Percentiles rank a stretch among this genome's conserved stretches.
These are phyloP conservation scores for Mycocentrospora acerina DNA, from an alignment of 2,329 filamentous ascomycete species.

Conservation along the genomic window DNA sequence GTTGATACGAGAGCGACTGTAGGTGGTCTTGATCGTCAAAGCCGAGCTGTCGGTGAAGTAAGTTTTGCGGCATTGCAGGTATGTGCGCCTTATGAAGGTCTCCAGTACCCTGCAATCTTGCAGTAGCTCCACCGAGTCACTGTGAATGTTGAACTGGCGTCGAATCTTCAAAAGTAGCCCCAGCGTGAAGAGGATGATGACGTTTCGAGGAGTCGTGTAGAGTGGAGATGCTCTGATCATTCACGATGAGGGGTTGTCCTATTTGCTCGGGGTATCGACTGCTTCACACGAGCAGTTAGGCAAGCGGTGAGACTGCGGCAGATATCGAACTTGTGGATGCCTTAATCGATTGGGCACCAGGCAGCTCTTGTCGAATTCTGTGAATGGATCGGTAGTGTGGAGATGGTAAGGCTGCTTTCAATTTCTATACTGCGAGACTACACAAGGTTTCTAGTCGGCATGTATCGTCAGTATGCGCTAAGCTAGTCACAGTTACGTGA, in stretches of 20 bases:
- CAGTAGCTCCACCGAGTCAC: constrained; percentile 5
- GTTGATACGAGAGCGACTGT: constrained; percentile 4
- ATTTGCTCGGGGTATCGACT: constrained; percentile 22
- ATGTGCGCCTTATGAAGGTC: constrained; percentile 8
- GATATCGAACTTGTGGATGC: too few species aligned
- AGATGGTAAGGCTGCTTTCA: constrained; percentile 11
- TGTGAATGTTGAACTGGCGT: constrained; percentile 10
- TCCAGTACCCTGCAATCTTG: constrained; percentile 5
- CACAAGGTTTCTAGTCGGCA: constrained; percentile 13
- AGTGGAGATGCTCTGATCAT: constrained; percentile 16
- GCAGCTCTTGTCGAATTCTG: neutral
- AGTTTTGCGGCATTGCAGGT: constrained; percentile 15
- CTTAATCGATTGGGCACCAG: constrained; percentile 1
- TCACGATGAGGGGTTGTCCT: constrained; percentile 16
- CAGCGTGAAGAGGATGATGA: constrained; percentile 19
- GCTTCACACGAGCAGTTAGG: constrained; percentile 17
- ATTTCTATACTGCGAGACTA: constrained; percentile 24
- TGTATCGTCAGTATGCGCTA: constrained; percentile 23
- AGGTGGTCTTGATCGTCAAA: constrained; percentile 4
- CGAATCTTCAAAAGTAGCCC: constrained; percentile 2
- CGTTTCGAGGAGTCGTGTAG: constrained; percentile 9
- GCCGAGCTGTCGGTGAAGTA: constrained; percentile 5
- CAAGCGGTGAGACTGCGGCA: constrained; percentile 18
- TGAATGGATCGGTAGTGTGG: constrained; percentile 16
- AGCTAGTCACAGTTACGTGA: constrained; percentile 10